A percentile compares a stretch with the other conserved stretches of the same genome.
Conservation (phyloP, 2,329 filamentous ascomycete genomes). For the Botryotinia globosa region DNA sequence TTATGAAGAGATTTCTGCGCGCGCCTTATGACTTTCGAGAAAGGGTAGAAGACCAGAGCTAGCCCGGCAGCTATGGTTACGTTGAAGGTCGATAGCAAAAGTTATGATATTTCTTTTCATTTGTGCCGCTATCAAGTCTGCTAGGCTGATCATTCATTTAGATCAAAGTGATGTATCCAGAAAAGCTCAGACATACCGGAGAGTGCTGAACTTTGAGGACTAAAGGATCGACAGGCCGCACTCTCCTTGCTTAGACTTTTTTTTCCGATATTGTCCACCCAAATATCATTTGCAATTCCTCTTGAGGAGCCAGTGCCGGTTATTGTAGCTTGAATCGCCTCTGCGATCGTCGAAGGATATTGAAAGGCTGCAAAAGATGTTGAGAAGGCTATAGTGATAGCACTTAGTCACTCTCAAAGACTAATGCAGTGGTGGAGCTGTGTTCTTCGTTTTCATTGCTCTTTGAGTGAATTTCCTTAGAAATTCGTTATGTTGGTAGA, state of each 20-base stretch:
- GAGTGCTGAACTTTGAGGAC: not conserved
- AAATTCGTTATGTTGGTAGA: not conserved
- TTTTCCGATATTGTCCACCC: too few relatives aligned
- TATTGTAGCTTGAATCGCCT: fast-evolving
- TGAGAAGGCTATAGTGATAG: too few relatives aligned
- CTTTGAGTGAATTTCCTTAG: not conserved
- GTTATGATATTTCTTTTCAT: not conserved
- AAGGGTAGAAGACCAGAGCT: fast-evolving
- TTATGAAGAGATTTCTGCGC: too few relatives aligned
- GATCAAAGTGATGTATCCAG: not conserved
- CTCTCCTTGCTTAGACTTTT: too few relatives aligned
- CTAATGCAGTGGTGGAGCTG: not conserved
- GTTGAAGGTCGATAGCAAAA: not conserved
- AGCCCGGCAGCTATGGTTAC: not conserved
- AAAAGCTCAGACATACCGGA: not conserved
- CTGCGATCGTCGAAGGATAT: not conserved
- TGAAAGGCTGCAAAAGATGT: too few relatives aligned
- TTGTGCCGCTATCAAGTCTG: not conserved
- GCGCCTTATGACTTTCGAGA: too few relatives aligned
- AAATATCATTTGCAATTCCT: too few relatives aligned
- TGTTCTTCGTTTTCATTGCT: not conserved
- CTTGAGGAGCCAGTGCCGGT: too few relatives aligned
- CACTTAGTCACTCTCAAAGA: not conserved
- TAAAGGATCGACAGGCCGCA: not conserved
- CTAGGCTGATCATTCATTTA: not conserved